These are phyloP conservation scores for Ambrosia hybrid DNA, from an alignment of 140 eudicot genomes.

Conservation along the genomic window DNA sequence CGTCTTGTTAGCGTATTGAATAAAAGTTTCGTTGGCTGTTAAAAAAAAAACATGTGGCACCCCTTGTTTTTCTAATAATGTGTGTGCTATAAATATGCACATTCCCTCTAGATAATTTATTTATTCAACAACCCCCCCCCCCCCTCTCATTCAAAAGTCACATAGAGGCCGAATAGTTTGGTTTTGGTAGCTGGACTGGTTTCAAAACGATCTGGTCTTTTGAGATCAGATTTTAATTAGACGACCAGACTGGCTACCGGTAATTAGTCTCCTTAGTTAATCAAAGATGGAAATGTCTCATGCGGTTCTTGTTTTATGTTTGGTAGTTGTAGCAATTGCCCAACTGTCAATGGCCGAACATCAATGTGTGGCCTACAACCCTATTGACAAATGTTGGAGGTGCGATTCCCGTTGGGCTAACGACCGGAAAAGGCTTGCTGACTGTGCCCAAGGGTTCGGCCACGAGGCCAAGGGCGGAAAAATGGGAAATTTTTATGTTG, in stretches of 20 bases:
- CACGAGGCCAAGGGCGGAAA: conserved; percentile 49
- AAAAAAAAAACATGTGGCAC: conserved; percentile 10
- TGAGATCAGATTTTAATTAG: conserved; percentile 29
- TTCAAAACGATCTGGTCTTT: conserved; percentile 30
- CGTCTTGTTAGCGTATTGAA: too few relatives aligned
- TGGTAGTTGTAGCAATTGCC: conserved; percentile 25
- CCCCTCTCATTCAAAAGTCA: neutral
- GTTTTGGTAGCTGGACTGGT: conserved; percentile 46
- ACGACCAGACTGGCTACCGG: conserved; percentile 37
- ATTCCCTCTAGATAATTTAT: conserved; percentile 9
- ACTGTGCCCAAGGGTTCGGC: conserved; percentile 61
- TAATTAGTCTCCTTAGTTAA: conserved; percentile 16
- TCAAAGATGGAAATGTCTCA: conserved; percentile 26
- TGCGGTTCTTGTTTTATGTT: conserved; percentile 27
- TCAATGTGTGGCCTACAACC: conserved; percentile 47
- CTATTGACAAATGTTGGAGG: conserved; percentile 62
- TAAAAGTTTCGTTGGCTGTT: too few relatives aligned
- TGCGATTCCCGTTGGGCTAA: conserved; percentile 50
- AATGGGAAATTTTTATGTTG: conserved; percentile 45
- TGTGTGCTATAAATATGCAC: conserved; percentile 18
- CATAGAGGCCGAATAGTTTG: conserved; percentile 16
- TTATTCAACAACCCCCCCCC: conserved; percentile 22
- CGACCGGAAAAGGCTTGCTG: conserved; percentile 39
- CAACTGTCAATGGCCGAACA: conserved; percentile 27
- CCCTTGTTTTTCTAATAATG: conserved; percentile 24